Evolutionary conservation across 192 early-diverging fungal genomes (phyloP), one percentile per base, ranked within the genome.

Genomic region (Podila minutissima): DNA sequence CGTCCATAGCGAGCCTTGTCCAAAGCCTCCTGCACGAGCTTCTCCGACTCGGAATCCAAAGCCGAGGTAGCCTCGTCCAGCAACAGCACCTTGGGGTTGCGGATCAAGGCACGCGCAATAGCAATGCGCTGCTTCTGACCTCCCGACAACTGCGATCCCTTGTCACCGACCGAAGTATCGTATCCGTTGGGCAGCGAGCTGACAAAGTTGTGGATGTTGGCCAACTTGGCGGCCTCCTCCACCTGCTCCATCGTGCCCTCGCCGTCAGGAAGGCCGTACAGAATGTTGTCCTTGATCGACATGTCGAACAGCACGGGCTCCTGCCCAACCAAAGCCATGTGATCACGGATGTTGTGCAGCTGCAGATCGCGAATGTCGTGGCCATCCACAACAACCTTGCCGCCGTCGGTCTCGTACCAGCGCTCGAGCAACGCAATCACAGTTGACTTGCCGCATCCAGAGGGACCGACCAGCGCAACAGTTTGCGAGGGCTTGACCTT

Each of bases 21-120:
- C 59, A 97, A 83, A 4, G 95, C 95, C 35, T 87, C 85, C 77
- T 96, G 94, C 9, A 97, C 95, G 8, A 93, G 78, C 62, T 77
- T 88, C 84, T 97, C 95, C 59, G 90, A 91, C 71, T 92, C 89
- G 24, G 93, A 93, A 73, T 97, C 95, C 37, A 97, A 74, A 0
- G 95, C 94, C 10, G 89, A 90, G 0, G 95, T 94, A 0, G 95
- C 95, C 83, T 97, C 95, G 67, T 97, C 96, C 31, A 97, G 84
- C 32, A 97, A 82, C 59, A 97, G 76, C 8, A 96, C 74, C 71
- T 90, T 90, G 50, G 96, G 95, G 62, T 95, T 90, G 48, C 94
- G 90, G 64, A 97, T 93, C 55, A 96, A 74, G 0, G 96, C 95
- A 49, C 96, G 90, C 2, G 95, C 95, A 85, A 94, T 95, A 19